phyloP scores from a whole-genome alignment of 1,284 basidiomycete genomes.

The Microbotryum saponariae region DNA sequence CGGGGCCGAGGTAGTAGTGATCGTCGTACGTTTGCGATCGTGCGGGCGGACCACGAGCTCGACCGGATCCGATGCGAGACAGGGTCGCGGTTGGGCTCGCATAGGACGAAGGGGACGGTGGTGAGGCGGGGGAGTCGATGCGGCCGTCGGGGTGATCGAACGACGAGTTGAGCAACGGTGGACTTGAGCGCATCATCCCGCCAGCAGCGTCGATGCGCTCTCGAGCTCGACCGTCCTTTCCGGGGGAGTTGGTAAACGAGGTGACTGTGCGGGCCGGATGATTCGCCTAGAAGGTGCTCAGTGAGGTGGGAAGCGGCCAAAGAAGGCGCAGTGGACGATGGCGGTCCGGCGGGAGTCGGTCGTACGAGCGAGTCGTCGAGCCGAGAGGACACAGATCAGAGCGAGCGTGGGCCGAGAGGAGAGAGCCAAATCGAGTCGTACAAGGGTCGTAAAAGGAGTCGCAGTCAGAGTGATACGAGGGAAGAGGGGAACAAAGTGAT shows the following conservation, averaged over 20 bases:
- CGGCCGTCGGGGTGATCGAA: constrained; percentile 5
- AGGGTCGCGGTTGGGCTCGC: background rate
- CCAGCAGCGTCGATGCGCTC: background rate
- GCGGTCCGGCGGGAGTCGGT: too few species aligned
- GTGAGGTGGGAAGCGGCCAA: background rate
- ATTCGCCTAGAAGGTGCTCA: background rate
- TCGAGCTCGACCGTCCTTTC: too few species aligned
- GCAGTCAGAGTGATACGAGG: too few species aligned
- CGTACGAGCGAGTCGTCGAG: too few species aligned
- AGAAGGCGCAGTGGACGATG: too few species aligned
- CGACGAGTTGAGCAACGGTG: constrained; percentile 11
- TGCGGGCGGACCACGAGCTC: constrained; percentile 13
- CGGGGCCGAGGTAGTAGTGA: constrained; percentile 17
- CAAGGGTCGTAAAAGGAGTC: too few species aligned
- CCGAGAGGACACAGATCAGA: too few species aligned
- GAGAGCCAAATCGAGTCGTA: too few species aligned
- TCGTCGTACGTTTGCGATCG: constrained; percentile 22
- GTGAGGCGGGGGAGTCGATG: background rate
- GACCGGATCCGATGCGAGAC: background rate
- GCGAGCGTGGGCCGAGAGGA: too few species aligned
- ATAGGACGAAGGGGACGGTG: background rate
- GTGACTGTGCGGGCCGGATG: background rate
- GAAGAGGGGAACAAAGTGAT: too few species aligned
- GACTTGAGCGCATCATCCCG: background rate
- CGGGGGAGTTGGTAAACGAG: background rate